Percentiles rank a stretch among this genome's conserved stretches.
Conservation (phyloP, 2,329 filamentous ascomycete genomes). For the Ophiosphaerella herpotricha region DNA sequence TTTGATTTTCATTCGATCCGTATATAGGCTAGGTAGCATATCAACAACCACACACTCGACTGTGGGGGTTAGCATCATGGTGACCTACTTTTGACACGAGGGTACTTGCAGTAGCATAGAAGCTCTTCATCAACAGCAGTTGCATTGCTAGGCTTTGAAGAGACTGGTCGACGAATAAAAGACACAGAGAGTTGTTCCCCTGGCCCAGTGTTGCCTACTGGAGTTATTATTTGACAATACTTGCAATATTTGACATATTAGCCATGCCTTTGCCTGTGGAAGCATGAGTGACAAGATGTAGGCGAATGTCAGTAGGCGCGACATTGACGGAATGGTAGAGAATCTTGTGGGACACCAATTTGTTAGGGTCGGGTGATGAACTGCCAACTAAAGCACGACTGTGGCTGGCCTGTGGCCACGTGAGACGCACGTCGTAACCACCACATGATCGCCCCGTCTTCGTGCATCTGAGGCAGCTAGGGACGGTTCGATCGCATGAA, state of each 20-base stretch:
- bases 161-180: neutral
- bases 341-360: too few relatives aligned
- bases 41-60: conserved; percentile 1
- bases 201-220: neutral
- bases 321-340: conserved; percentile 7
- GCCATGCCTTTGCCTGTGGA: neutral
- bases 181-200: neutral
- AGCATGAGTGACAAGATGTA: conserved; percentile 6
- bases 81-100: too few relatives aligned
- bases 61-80: neutral
- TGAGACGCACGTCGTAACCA: conserved; percentile 17
- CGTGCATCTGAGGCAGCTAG: conserved; percentile 9
- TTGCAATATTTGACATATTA: neutral
- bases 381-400: neutral
- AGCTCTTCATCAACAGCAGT: neutral
- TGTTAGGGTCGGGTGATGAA: too few relatives aligned
- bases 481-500: conserved; percentile 12
- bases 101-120: conserved; percentile 4
- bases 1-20: neutral
- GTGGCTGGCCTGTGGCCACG: conserved; percentile 6
- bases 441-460: conserved; percentile 14
- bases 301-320: conserved; percentile 5
- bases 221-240: neutral
- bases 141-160: too few relatives aligned
- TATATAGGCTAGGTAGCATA: conserved; percentile 5